Percentiles rank a stretch among this genome's conserved stretches.
Conservation (phyloP, 129 eudicot genomes). For the Artemisia argyi region DNA sequence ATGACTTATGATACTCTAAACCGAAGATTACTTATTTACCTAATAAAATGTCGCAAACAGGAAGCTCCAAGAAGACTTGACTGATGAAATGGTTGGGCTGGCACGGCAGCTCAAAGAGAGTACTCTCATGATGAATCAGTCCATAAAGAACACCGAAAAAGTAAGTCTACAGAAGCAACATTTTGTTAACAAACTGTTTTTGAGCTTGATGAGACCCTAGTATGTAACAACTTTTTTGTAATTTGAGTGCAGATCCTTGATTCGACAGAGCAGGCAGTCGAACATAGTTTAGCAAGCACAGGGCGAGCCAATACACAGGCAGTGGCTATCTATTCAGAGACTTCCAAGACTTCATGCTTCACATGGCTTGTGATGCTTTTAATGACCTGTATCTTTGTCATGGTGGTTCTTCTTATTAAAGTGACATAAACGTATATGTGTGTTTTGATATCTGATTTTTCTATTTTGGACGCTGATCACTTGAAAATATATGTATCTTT, state of each 20-base stretch:
- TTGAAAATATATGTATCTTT: neutral
- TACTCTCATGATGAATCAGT: conserved; percentile 82
- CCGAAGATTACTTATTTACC: too few species aligned
- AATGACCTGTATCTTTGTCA: conserved; percentile 73
- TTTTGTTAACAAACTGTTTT: neutral
- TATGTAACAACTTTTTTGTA: neutral
- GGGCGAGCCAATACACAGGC: conserved; percentile 82
- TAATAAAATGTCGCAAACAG: conserved; percentile 28
- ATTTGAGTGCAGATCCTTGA: conserved; percentile 64
- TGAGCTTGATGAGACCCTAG: too few species aligned
- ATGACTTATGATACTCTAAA: too few species aligned
- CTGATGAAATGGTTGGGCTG: conserved; percentile 93
- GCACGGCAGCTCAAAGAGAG: conserved; percentile 93
- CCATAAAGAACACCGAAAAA: conserved; percentile 77
- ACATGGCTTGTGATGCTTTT: conserved; percentile 72
- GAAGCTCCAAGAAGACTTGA: conserved; percentile 95
- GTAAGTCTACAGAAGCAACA: conserved; percentile 36
- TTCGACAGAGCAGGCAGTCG: conserved; percentile 93
- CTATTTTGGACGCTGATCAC: neutral
- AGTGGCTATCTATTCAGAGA: conserved; percentile 60
- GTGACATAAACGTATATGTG: conserved; percentile 38
- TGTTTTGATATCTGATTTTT: neutral
- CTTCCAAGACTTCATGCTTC: conserved; percentile 75
- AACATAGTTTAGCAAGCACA: conserved; percentile 91
- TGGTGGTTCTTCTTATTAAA: conserved; percentile 93